Evolutionary conservation across 352 stramenopile species (phyloP).

Genomic region (Globisporangium alternatum): DNA sequence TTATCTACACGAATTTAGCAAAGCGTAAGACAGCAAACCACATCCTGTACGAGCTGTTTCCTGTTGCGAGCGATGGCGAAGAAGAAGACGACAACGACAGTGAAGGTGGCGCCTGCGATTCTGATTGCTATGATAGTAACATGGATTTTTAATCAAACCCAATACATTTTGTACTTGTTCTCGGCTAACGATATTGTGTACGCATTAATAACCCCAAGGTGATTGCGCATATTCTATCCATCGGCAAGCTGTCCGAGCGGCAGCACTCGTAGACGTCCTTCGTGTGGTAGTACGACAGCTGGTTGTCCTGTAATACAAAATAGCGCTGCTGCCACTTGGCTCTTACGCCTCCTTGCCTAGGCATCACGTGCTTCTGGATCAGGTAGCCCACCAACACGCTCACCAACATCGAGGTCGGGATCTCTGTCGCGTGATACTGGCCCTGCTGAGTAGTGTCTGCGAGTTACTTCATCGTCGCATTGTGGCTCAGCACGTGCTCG

Average conservation of each 20-base stretch:
- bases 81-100: too few species aligned
- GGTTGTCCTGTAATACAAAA: conserved; percentile 76
- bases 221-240: conserved; percentile 33
- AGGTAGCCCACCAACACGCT: conserved; percentile 79
- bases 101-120: too few species aligned
- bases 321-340: conserved; percentile 89
- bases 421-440: conserved; percentile 83
- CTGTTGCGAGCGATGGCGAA: conserved; percentile 5
- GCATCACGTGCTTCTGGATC: conserved; percentile 77
- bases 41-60: conserved; percentile 20
- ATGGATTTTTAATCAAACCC: too few species aligned
- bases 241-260: conserved; percentile 71
- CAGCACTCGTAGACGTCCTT: conserved; percentile 86
- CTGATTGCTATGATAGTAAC: too few species aligned
- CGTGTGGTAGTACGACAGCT: conserved; percentile 82
- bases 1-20: conserved; percentile 19
- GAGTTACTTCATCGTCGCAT: conserved; percentile 80
- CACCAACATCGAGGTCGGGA: conserved; percentile 65
- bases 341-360: conserved; percentile 38
- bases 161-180: too few species aligned
- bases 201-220: too few species aligned
- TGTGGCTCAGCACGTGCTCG: conserved; percentile 86
- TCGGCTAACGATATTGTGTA: too few species aligned
- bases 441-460: conserved; percentile 82
- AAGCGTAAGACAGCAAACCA: conserved; percentile 14